Evolutionary conservation across 257 asterid genomes (phyloP), one percentile per base, ranked within the genome.

Genomic region (Ajuga chamaepitys): DNA sequence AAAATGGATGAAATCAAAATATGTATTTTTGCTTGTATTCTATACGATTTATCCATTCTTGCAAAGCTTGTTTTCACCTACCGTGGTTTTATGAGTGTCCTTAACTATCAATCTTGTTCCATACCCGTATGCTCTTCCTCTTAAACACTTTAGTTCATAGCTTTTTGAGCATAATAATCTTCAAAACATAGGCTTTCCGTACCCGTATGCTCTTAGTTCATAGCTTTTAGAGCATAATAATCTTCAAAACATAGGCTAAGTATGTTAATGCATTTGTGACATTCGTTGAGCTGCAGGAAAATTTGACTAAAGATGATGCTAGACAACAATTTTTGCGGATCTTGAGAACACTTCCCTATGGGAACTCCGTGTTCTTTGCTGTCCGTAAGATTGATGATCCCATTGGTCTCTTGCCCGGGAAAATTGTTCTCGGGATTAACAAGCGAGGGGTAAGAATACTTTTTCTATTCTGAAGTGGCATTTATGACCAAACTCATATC

Each of bases 341-440:
- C 73, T 71, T 94, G 80, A 83, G 93, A 71, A 90, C 95, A 10
- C 95, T 94, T 71, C 98, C 99, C 28, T 94, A 90, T 80, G 99
- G 99, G 70, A 88, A 90, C 81, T 94, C 99, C n/a, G 96, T 94
- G 67, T 94, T 94, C 77, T 94, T 94, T 79, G 83, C 91, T 48
- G 99, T 94, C 53, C 98, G 98, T 42, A 94, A 94, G 83, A 94
- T 90, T 79, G 98, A 94, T 74, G 99, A 94, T 80, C 99, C 99
- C 46, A 88, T 94, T 71, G 99, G 99, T 67, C 96, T 94, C 18
- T 76, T 94, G 70, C 99, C 99, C 0, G 99, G 98, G 63, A 94
- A 84, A 77, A 83, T 94, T 28, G 64, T 94, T 54, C 73, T 94
- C 63, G 99, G 96, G 78, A 94, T 94, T 56, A 94, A 94, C 75